These are phyloP conservation scores for Daldinia loculata DNA, from an alignment of 495 filamentous ascomycete species.

Conservation along the genomic window DNA sequence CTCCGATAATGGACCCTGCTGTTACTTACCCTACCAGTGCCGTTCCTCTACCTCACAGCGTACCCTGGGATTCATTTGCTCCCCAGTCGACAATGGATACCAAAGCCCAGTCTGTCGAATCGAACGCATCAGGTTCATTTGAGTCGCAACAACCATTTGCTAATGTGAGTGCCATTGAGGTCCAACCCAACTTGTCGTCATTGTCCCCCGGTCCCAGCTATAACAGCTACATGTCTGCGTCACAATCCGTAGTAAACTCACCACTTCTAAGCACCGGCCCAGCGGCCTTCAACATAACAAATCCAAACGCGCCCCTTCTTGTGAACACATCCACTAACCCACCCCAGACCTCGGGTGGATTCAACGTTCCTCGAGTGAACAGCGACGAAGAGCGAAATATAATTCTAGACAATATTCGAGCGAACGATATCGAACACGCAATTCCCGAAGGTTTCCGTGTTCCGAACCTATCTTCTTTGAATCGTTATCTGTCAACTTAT, in stretches of 20 bases:
- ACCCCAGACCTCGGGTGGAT: slow-evolving; percentile 68
- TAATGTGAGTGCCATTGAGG: slow-evolving; percentile 60
- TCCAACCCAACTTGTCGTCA: slow-evolving; percentile 67
- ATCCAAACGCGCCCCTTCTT: slow-evolving; percentile 62
- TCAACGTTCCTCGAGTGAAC: slow-evolving; percentile 71
- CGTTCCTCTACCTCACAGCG: slow-evolving; percentile 75
- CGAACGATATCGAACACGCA: slow-evolving; percentile 78
- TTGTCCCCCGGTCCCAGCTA: slow-evolving; percentile 73
- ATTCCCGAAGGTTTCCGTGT: slow-evolving; percentile 90
- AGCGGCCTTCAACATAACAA: slow-evolving; percentile 71
- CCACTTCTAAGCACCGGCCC: slow-evolving; percentile 70
- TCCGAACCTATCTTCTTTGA: slow-evolving; percentile 77
- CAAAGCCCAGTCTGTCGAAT: slow-evolving; percentile 73
- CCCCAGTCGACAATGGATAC: slow-evolving; percentile 67
- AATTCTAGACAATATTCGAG: slow-evolving; percentile 85
- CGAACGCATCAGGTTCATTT: slow-evolving; percentile 69
- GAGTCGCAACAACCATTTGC: slow-evolving; percentile 71
- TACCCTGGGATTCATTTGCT: slow-evolving; percentile 80
- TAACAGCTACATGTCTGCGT: slow-evolving; percentile 66
- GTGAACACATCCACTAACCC: slow-evolving; percentile 43
- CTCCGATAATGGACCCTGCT: slow-evolving; percentile 72
- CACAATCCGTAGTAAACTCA: slow-evolving; percentile 75
- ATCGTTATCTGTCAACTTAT: slow-evolving; percentile 92
- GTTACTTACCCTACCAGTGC: slow-evolving; percentile 76
- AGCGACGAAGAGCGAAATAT: slow-evolving; percentile 82